Percentiles rank a stretch among this genome's conserved stretches.
Conservation (phyloP, 495 filamentous ascomycete species). For the Diplogelasinospora grovesii region DNA sequence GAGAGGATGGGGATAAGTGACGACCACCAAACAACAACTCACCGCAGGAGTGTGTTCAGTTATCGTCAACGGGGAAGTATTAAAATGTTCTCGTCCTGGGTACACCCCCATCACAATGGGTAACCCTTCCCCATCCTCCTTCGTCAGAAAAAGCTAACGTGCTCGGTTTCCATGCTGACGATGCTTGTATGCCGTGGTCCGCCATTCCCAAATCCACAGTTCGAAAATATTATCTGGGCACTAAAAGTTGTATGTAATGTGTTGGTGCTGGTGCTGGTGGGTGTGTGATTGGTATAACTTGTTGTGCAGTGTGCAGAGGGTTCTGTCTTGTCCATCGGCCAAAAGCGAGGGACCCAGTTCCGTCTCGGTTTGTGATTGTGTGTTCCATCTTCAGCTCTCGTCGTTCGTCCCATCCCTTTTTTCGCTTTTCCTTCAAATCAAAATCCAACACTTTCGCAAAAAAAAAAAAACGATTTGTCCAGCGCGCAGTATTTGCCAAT, state of each 20-base stretch:
- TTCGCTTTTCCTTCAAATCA: too few species aligned
- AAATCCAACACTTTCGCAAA: neutral
- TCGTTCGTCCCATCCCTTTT: constrained; percentile 1
- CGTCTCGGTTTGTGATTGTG: constrained; percentile 4
- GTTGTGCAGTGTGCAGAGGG: constrained; percentile 6
- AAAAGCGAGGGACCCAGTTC: constrained; percentile 9
- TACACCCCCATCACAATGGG: too few species aligned
- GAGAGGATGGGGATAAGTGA: too few species aligned
- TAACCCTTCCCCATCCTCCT: too few species aligned
- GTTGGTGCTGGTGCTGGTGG: neutral
- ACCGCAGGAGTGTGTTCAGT: too few species aligned
- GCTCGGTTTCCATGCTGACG: neutral
- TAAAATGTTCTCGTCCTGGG: too few species aligned
- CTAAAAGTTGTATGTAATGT: constrained; percentile 1
- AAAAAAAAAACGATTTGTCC: too few species aligned
- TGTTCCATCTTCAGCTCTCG: too few species aligned
- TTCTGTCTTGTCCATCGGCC: constrained; percentile 7
- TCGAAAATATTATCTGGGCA: neutral
- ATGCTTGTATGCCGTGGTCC: too few species aligned
- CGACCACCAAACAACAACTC: too few species aligned
- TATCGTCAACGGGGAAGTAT: too few species aligned
- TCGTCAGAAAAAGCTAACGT: too few species aligned
- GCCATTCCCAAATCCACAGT: constrained; percentile 9
- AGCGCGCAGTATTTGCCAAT: constrained; percentile 25
- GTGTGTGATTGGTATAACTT: neutral